Conservation (phyloP, 2,329 filamentous ascomycete genomes). For the Orbilia brochopaga region DNA sequence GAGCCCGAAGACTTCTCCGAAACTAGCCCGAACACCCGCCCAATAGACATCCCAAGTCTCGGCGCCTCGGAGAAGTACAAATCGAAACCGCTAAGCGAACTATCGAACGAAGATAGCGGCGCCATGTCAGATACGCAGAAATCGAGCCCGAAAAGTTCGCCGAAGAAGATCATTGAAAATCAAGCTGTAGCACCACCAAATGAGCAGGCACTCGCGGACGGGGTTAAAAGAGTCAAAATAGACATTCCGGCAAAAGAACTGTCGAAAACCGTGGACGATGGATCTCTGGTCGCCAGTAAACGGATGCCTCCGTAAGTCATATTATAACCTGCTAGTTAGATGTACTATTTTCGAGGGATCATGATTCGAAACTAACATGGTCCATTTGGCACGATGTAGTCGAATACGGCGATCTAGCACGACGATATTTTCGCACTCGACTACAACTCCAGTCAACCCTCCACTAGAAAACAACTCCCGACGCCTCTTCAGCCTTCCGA, state of each 20-base stretch:
- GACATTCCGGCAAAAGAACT: constrained; percentile 19
- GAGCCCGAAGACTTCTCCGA: constrained; percentile 29
- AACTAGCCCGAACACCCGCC: constrained; percentile 4
- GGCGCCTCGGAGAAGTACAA: constrained; percentile 8
- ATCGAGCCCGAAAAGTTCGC: constrained; percentile 9
- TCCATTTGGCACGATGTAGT: too few relatives aligned
- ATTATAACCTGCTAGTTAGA: not conserved
- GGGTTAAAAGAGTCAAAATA: constrained; percentile 39
- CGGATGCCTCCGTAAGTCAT: constrained; percentile 37
- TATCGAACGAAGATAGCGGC: constrained; percentile 18
- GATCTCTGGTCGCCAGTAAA: constrained; percentile 6
- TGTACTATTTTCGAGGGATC: too few relatives aligned
- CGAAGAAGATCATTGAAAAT: constrained; percentile 13
- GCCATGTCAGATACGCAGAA: constrained; percentile 7
- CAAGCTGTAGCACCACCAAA: not conserved
- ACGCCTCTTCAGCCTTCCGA: constrained; percentile 25
- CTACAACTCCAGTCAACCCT: constrained; percentile 3
- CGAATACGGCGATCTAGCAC: constrained; percentile 41
- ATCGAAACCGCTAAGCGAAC: not conserved
- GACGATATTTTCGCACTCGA: constrained; percentile 44
- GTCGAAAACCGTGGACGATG: constrained; percentile 4
- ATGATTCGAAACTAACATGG: too few relatives aligned
- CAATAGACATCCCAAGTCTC: constrained; percentile 19
- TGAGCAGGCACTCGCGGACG: constrained; percentile 1
- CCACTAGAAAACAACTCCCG: not conserved